These are phyloP conservation scores for Backusella liffmaniae DNA, from an alignment of 192 early-diverging fungal genomes.

Conservation along the genomic window DNA sequence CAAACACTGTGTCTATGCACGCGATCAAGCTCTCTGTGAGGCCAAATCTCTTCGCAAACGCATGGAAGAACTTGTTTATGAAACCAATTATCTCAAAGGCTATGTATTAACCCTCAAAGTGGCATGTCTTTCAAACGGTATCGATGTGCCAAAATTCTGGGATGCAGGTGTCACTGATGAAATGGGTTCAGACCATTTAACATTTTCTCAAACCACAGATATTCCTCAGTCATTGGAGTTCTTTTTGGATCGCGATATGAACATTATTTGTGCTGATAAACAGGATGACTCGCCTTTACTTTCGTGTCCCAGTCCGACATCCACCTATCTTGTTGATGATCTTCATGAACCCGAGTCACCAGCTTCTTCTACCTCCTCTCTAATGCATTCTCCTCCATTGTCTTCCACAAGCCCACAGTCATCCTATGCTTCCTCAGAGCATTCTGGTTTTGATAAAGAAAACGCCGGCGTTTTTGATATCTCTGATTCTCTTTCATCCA, in stretches of 20 bases:
- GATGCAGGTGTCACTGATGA: constrained; percentile 6
- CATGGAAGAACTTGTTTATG: constrained; percentile 38
- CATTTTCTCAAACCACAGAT: background rate
- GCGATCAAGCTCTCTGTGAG: constrained; percentile 46
- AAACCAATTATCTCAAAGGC: constrained; percentile 45
- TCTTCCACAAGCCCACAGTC: constrained; percentile 8
- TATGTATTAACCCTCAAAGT: constrained; percentile 34
- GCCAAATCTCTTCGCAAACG: constrained; percentile 36
- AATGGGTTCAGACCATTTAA: background rate
- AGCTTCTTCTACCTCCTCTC: background rate
- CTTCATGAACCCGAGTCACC: background rate
- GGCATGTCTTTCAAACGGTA: constrained; percentile 24
- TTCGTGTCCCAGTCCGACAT: background rate
- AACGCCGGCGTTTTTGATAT: constrained; percentile 2
- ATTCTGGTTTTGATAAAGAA: background rate
- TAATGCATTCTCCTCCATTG: background rate
- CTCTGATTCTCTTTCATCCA: background rate
- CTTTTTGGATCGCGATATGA: background rate
- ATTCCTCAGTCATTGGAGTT: constrained; percentile 5
- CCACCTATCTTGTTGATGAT: background rate
- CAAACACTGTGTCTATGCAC: constrained; percentile 56
- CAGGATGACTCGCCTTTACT: background rate
- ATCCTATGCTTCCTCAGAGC: background rate
- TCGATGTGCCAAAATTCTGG: constrained; percentile 33
- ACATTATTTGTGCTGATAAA: background rate